Conservation (phyloP, 495 filamentous ascomycete species). For the Aspergillus funiculosus region DNA sequence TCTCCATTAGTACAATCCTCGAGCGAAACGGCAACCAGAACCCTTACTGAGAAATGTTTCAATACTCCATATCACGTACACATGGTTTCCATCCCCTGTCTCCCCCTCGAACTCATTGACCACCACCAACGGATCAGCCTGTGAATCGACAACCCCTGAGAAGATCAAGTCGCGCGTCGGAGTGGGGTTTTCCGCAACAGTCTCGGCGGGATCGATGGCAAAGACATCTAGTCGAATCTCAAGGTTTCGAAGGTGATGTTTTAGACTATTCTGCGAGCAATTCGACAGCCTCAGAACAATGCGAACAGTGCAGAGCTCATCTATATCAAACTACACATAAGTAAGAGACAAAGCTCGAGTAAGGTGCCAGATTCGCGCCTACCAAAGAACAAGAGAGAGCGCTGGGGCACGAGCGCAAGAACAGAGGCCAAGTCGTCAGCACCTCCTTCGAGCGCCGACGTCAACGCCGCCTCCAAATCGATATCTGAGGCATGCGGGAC, state of each 20-base stretch:
- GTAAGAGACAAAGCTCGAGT: constrained; percentile 44
- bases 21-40: not conserved
- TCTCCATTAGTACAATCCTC: constrained; percentile 16
- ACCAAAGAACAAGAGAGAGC: constrained; percentile 66
- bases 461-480: constrained; percentile 56
- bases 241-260: constrained; percentile 56
- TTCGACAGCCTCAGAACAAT: constrained; percentile 64
- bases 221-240: constrained; percentile 65
- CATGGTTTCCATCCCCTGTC: constrained; percentile 49
- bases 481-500: constrained; percentile 66
- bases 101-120: constrained; percentile 50
- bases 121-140: constrained; percentile 57
- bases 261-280: constrained; percentile 52
- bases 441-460: constrained; percentile 42
- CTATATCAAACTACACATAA: constrained; percentile 57
- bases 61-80: constrained; percentile 76
- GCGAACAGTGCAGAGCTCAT: constrained; percentile 72
- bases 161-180: constrained; percentile 61
- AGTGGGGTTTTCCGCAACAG: constrained; percentile 38
- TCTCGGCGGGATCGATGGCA: constrained; percentile 55
- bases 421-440: constrained; percentile 41
- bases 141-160: constrained; percentile 52
- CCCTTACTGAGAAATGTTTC: constrained; percentile 62
- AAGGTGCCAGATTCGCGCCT: constrained; percentile 30
- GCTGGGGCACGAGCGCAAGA: constrained; percentile 46